Base-by-base conservation (phyloP, 768 basidiomycete species). In the Boletales sp. region DNA sequence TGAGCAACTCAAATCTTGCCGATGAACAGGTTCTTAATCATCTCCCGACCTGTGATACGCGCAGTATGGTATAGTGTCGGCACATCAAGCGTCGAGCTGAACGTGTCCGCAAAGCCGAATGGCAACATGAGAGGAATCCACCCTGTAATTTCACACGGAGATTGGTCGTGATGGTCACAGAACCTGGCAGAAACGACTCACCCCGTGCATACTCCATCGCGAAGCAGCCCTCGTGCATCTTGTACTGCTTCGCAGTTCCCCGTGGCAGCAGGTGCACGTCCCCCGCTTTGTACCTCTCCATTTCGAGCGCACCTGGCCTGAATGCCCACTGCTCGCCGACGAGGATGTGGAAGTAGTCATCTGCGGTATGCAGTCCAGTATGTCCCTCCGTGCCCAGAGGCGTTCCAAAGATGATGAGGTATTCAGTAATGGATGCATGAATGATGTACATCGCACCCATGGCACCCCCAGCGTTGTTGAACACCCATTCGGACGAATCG, bases 381-480 rank as follows among this genome's bases (percentile, higher is more conserved):
- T 98, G 96, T 2, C 96, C 96, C 71, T 99, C 96, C 2, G 95
- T 98, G 10, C 96, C 96, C 10, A 97, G 77, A 0, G 96, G 93
- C 1, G 94, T 95, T 5, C 96, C 94, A 56, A 96, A 96, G 58
- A 97, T 86, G 66, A 93, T 93, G 58, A 92, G 80, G 72, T 95
- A 99, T 74, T 99, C 96, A 10, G 95, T 97, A 60, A 99, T 86
- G 71, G 84, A 87, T 15, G 95, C 92, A 62, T 98, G 96, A 56
- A 98, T 90, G 70, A 98, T 79, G 68, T 94, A 96, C 95, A 99
- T 97, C 32, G 86, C 86, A 38, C 94, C 94, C 94, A 95, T 97
- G 1, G 94, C 94, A 52, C 96, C 96, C 11, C 94, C 96, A 1
- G 95, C 94, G 60, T 97, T 98, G 75, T 84, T 97, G 71, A 95